These are phyloP conservation scores for Suillus fuscotomentosus DNA, from an alignment of 768 basidiomycete species.

Conservation along the genomic window DNA sequence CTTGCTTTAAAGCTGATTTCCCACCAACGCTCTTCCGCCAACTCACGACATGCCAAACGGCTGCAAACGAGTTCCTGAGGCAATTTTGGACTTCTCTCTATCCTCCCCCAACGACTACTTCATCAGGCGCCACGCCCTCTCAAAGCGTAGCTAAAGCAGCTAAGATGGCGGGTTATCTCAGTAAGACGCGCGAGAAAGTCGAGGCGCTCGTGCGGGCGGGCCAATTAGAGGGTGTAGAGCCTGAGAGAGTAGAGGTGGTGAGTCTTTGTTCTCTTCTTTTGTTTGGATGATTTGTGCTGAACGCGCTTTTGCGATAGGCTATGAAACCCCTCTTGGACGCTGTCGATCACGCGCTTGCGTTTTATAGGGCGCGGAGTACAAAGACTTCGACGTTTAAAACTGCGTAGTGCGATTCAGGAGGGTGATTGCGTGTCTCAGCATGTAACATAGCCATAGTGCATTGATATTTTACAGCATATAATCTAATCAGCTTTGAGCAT, in stretches of 20 bases:
- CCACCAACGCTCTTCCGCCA: slow-evolving; percentile 76
- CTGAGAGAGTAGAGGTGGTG: slow-evolving; percentile 61
- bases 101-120: slow-evolving; percentile 58
- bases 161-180: slow-evolving; percentile 86
- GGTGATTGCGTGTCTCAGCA: background rate
- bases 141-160: slow-evolving; percentile 77
- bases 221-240: slow-evolving; percentile 60
- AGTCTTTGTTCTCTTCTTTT: slow-evolving; percentile 24
- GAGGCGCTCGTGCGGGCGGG: slow-evolving; percentile 69
- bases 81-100: slow-evolving; percentile 93
- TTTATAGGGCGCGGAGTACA: slow-evolving; percentile 44
- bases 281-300: slow-evolving; percentile 1
- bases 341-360: slow-evolving; percentile 68
- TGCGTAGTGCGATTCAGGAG: background rate
- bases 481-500: background rate
- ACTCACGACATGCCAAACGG: slow-evolving; percentile 88
- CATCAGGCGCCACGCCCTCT: slow-evolving; percentile 51
- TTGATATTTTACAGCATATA: slow-evolving; percentile 8
- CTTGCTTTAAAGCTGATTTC: slow-evolving; percentile 58
- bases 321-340: slow-evolving; percentile 75
- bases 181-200: slow-evolving; percentile 80
- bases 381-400: slow-evolving; percentile 11
- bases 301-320: slow-evolving; percentile 43
- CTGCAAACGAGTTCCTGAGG: slow-evolving; percentile 92
- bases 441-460: slow-evolving; percentile 4